Evolutionary conservation across 2,329 filamentous ascomycete species (phyloP), one percentile per base, ranked within the genome.

Genomic region (Scorias spongiosa): DNA sequence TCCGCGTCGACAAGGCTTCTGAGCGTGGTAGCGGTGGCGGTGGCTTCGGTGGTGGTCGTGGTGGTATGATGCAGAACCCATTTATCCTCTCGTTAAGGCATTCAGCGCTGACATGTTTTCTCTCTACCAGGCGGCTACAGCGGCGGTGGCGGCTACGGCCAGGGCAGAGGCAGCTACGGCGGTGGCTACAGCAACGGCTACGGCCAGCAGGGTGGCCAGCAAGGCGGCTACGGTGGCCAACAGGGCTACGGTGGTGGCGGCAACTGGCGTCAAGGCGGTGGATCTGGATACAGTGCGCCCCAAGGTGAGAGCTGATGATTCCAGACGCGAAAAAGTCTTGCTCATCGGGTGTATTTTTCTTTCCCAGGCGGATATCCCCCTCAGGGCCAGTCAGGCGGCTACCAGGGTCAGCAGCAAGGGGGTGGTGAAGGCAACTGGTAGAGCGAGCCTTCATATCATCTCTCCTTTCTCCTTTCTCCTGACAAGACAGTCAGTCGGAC

Each of bases 1-100:
- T 98, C 63, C 87, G 89, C 55, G 89, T 98, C 52, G 89, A 96
- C 69, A 93, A 88, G 66, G 91, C 88, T 49, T 88, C 86, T 46
- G 88, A 95, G 65, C 81, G 80, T 52, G 76, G 77, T 40, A 71
- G 77, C 40, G 74, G 77, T 45, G 74, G 74, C 43, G 74, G 78
- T 43, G 70, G 70, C 42, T 70, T 74, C 43, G 69, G 72, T 30
- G 59, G 62, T 15, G 57, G 59, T 18, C 57, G 32, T 36, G 15
- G 32, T 14, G 20, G 38, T 40, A 17, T 28, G 14, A 40, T 17
- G 12, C 11, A 40, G 18, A 17, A 14, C 10, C 38, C 4, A 11
- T 5, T 6, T 11, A 5, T 20, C 38, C 11, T 40, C 17, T 40
- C 38, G 18, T 18, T 18, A 26, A 26, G 20, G 7, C 20, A 26